phyloP scores from a whole-genome alignment of 2,329 filamentous ascomycete species.

The Aspergillus phoenicis region DNA sequence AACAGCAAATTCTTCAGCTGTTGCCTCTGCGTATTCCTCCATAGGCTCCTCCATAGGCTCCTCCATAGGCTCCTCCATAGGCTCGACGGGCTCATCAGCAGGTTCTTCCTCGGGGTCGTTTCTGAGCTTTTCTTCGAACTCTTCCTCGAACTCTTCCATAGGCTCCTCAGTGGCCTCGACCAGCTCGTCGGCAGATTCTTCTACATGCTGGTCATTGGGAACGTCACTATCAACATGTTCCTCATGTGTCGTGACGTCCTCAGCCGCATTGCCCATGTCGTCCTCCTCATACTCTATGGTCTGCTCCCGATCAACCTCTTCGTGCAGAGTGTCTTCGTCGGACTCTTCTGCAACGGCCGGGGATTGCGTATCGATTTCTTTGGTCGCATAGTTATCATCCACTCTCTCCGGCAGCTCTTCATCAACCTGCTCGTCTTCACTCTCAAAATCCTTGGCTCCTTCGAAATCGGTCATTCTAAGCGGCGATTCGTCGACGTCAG shows the following conservation, averaged over 20 bases:
- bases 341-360: neutral
- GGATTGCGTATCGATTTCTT: neutral
- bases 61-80: slow-evolving; percentile 17
- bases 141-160: neutral
- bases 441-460: slow-evolving; percentile 24
- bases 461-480: slow-evolving; percentile 17
- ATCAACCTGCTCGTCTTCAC: slow-evolving; percentile 26
- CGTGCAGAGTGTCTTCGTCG: neutral
- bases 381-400: neutral
- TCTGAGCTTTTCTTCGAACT: neutral
- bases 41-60: slow-evolving; percentile 9
- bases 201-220: slow-evolving; percentile 6
- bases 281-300: neutral
- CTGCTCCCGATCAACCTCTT: neutral
- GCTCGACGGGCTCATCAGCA: neutral
- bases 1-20: neutral
- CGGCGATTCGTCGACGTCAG: slow-evolving; percentile 8
- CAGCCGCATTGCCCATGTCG: neutral
- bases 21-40: slow-evolving; percentile 4
- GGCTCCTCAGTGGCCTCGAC: neutral
- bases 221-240: neutral
- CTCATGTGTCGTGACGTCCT: neutral
- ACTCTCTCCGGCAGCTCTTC: neutral
- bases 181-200: slow-evolving; percentile 7
- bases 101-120: neutral